Evolutionary conservation across 805 yeast genomes (phyloP), one percentile per base, ranked within the genome.

Genomic region (Nakazawaea peltata): DNA sequence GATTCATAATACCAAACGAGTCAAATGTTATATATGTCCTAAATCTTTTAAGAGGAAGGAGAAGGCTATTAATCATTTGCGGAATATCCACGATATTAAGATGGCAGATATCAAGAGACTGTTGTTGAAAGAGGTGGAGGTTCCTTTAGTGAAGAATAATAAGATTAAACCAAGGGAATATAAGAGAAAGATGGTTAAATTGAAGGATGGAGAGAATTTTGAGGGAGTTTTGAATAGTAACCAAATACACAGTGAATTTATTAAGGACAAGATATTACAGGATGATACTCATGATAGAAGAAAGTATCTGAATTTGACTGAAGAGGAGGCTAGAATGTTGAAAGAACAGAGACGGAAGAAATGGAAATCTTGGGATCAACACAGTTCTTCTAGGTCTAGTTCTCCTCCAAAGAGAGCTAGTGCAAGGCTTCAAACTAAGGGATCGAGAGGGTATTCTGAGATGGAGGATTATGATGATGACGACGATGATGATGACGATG

Each of bases 21-120:
- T 37, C 4, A 37, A 33, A 22, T 37, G 41, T 33, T 37, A 37
- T 18, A 24, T 37, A 29, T 37, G 41, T 21, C 37, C 41, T 9
- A 37, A 37, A 13, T 37, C 41, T n/a, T 37, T 37, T 25, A 37
- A 37, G 32, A 24, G 41, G 10, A 37, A 37, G 26, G 41, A 37
- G 21, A 37, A 37, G 26, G 37, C 37, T 8, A 37, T 37, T 13
- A 37, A 37, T 22, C 41, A 37, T 26, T 37, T 37, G 24, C 21
- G 41, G 18, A 37, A 37, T 15, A 37, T 37, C 22, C 41, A 37
- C 19, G 34, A 33, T 16, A 30, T 37, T 19, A 32, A 37, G 25
- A 37, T 37, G 41, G 21, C 19, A 4, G 41, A 37, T n/a, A 37
- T 37, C 28, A 37, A 37, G 22, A 32, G 41, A 26, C 14, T 17